Evolutionary conservation across 768 basidiomycete genomes (phyloP).

Genomic region (Termitomyces sp.): DNA sequence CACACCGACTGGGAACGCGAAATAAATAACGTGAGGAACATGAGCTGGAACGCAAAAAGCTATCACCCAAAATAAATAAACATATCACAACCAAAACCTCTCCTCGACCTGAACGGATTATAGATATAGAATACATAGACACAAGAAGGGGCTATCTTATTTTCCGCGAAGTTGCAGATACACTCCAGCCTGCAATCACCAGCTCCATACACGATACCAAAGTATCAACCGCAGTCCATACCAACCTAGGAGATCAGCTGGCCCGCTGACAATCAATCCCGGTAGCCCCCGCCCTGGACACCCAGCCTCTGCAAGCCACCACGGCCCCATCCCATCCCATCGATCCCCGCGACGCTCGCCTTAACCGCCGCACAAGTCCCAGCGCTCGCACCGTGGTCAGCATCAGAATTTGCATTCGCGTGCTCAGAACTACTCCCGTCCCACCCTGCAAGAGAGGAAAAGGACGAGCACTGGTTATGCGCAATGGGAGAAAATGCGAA

Average conservation of each 20-base stretch:
- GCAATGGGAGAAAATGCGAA: neutral
- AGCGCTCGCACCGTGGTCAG: neutral
- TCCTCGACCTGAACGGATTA: too few relatives aligned
- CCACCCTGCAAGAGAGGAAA: conserved; percentile 2
- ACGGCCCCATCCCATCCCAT: neutral
- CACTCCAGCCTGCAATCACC: too few relatives aligned
- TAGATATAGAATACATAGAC: too few relatives aligned
- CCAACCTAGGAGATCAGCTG: neutral
- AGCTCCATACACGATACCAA: too few relatives aligned
- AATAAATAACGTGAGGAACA: too few relatives aligned
- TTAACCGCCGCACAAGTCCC: neutral
- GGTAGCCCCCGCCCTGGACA: neutral
- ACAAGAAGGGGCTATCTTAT: too few relatives aligned
- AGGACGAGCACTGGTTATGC: neutral
- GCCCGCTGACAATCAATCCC: neutral
- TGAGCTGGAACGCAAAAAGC: too few relatives aligned
- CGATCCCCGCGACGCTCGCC: neutral
- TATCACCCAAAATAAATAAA: too few relatives aligned
- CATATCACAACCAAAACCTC: too few relatives aligned
- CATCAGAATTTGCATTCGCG: neutral
- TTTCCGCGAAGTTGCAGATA: too few relatives aligned
- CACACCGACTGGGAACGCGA: too few relatives aligned
- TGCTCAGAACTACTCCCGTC: conserved; percentile 13
- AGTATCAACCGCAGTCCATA: too few relatives aligned
- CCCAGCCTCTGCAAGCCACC: neutral